A percentile compares a stretch with the other conserved stretches of the same genome.
Conservation (phyloP, 2,329 filamentous ascomycete genomes). For the Stachybotrys chartarum region DNA sequence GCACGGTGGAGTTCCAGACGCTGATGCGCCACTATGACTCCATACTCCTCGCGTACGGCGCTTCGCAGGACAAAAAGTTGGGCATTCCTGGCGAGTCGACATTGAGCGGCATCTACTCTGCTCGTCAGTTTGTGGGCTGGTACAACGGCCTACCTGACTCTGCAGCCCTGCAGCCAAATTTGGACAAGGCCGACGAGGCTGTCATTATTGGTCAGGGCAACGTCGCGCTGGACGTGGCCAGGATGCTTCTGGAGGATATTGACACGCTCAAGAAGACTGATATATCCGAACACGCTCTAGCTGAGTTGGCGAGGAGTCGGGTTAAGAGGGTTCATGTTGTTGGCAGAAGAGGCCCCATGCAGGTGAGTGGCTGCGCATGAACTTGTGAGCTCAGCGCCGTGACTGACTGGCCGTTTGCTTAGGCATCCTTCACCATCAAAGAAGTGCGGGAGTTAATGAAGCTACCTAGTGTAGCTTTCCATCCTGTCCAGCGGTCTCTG, state of each 20-base stretch:
- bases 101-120: slow-evolving; percentile 73
- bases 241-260: slow-evolving; percentile 73
- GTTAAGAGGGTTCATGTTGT: slow-evolving; percentile 80
- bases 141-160: slow-evolving; percentile 93
- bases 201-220: slow-evolving; percentile 93
- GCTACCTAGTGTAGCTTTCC: slow-evolving; percentile 64
- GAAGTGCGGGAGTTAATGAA: slow-evolving; percentile 84
- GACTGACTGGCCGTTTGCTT: slow-evolving; percentile 2
- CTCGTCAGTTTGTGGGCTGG: slow-evolving; percentile 93
- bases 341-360: slow-evolving; percentile 80
- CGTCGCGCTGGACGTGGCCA: slow-evolving; percentile 87
- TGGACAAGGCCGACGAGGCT: slow-evolving; percentile 71
- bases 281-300: slow-evolving; percentile 78
- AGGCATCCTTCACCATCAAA: slow-evolving; percentile 94
- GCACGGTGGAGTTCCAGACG: slow-evolving; percentile 55
- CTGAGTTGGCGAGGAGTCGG: slow-evolving; percentile 62
- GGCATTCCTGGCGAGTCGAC: slow-evolving; percentile 71
- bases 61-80: slow-evolving; percentile 72
- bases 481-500: slow-evolving; percentile 57
- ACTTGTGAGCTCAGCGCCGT: background rate
- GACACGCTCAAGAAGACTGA: slow-evolving; percentile 74
- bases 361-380: slow-evolving; percentile 41
- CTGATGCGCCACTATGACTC: slow-evolving; percentile 84
- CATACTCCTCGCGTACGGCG: slow-evolving; percentile 87
- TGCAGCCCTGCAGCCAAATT: slow-evolving; percentile 61